A percentile compares a stretch with the other conserved stretches of the same genome.
Evolutionary conservation across 2,329 filamentous ascomycete genomes (phyloP).

Genomic region (Aspergillus costaricaensis): DNA sequence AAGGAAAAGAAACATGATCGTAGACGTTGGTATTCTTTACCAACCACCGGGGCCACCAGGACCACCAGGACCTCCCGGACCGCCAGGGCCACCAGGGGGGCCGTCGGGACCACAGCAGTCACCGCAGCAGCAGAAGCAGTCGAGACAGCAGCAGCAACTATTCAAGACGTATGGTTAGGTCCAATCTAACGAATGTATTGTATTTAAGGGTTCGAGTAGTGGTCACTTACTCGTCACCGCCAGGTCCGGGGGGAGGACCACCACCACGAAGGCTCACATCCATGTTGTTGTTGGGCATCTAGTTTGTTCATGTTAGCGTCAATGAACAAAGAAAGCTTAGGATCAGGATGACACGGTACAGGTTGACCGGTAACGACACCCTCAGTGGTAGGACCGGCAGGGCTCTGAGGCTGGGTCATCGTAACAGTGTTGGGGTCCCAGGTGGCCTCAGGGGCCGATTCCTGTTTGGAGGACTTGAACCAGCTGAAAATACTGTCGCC

Average conservation of each 20-base stretch:
- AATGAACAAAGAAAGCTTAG: background rate
- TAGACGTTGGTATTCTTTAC: slow-evolving; percentile 1
- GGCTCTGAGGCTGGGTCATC: slow-evolving; percentile 8
- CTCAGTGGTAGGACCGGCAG: background rate
- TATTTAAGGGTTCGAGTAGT: background rate
- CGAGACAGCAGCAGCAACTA: slow-evolving; percentile 13
- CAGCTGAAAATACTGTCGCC: slow-evolving; percentile 5
- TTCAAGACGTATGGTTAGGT: background rate
- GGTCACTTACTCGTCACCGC: slow-evolving; percentile 9
- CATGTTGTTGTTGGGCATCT: slow-evolving; percentile 5
- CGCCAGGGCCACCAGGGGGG: slow-evolving; percentile 3
- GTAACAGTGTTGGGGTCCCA: slow-evolving; percentile 9
- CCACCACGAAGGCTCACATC: slow-evolving; percentile 9
- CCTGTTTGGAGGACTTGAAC: slow-evolving; percentile 5
- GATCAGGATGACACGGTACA: background rate
- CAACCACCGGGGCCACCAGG: slow-evolving; percentile 7
- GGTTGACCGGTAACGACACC: slow-evolving; percentile 3
- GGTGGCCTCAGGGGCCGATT: background rate
- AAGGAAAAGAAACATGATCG: background rate
- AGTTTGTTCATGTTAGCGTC: background rate
- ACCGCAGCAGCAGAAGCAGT: slow-evolving; percentile 9
- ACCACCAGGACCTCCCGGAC: slow-evolving; percentile 3
- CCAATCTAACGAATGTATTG: background rate
- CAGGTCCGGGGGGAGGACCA: slow-evolving; percentile 6
- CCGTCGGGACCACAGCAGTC: slow-evolving; percentile 11